These are phyloP conservation scores for Cicer yamashitae DNA, from an alignment of 306 rosid species.

Conservation along the genomic window DNA sequence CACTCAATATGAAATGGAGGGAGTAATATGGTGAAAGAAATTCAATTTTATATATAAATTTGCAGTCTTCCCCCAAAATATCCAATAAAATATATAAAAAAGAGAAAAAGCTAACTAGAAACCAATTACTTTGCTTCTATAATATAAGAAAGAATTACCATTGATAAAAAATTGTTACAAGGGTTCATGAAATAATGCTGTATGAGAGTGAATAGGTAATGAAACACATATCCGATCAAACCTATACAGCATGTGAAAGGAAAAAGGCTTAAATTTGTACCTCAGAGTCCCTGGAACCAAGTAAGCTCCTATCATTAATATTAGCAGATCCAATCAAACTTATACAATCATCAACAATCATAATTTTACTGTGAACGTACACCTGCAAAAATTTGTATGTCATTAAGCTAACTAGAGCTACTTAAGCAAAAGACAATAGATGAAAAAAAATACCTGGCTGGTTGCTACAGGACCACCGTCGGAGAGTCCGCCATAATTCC, in stretches of 20 bases:
- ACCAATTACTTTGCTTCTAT: conserved; percentile 13
- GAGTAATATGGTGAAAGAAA: conserved; percentile 18
- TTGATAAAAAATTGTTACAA: conserved; percentile 1
- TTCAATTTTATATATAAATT: conserved; percentile 1
- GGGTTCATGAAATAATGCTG: conserved; percentile 21
- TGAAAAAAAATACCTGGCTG: conserved; percentile 78
- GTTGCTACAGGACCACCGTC: conserved; percentile 88
- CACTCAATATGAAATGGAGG: background rate
- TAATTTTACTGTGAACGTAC: conserved; percentile 96
- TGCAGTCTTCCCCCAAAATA: conserved; percentile 29
- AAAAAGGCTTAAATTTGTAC: conserved; percentile 52
- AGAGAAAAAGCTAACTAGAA: conserved; percentile 8
- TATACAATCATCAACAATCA: conserved; percentile 85
- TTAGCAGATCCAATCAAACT: conserved; percentile 95
- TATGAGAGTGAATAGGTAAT: background rate
- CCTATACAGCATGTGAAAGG: conserved; percentile 25
- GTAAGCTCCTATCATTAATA: conserved; percentile 96
- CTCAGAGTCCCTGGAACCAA: conserved; percentile 98
- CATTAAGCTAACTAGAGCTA: conserved; percentile 41
- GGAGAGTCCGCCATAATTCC: conserved; percentile 85
- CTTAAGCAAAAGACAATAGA: conserved; percentile 23
- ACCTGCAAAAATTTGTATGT: conserved; percentile 58
- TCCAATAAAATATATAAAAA: background rate
- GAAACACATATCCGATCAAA: conserved; percentile 14
- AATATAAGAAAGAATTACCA: conserved; percentile 27